Percentiles rank a stretch among this genome's conserved stretches.
phyloP scores from a whole-genome alignment of 805 yeast species.

The Saccharomycopsis selenospora region DNA sequence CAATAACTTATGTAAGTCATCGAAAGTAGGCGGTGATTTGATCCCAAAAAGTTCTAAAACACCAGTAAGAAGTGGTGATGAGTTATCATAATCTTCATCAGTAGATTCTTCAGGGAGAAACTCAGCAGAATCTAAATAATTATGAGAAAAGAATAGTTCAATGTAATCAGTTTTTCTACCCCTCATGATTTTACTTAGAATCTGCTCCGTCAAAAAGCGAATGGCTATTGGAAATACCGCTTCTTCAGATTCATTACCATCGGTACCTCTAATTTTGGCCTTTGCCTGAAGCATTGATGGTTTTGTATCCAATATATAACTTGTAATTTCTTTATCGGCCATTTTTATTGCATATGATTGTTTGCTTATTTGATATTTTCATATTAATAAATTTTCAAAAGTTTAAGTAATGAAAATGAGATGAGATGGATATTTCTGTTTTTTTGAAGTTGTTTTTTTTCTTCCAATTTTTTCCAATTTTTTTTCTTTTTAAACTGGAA shows the following conservation, averaged over 20 bases:
- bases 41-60: constrained; percentile 7
- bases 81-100: not conserved
- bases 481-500: too few relatives aligned
- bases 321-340: not conserved
- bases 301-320: not conserved
- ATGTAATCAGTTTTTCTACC: constrained; percentile 36
- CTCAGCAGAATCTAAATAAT: not conserved
- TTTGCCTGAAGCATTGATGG: not conserved
- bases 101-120: not conserved
- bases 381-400: too few relatives aligned
- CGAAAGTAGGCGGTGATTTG: not conserved
- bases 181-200: constrained; percentile 26
- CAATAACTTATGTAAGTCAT: constrained; percentile 1
- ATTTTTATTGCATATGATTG: too few relatives aligned
- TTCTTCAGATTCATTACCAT: not conserved
- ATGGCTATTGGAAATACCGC: not conserved
- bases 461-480: too few relatives aligned
- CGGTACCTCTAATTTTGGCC: not conserved
- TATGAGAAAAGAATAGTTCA: constrained; percentile 4
- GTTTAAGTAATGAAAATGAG: too few relatives aligned
- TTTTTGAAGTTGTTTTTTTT: too few relatives aligned
- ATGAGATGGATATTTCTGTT: too few relatives aligned
- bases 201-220: constrained; percentile 4
- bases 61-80: constrained; percentile 5
- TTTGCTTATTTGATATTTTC: too few relatives aligned